Base-by-base conservation (phyloP, 2,329 filamentous ascomycete species). In the Ophiocordyceps camponoti-floridani region DNA sequence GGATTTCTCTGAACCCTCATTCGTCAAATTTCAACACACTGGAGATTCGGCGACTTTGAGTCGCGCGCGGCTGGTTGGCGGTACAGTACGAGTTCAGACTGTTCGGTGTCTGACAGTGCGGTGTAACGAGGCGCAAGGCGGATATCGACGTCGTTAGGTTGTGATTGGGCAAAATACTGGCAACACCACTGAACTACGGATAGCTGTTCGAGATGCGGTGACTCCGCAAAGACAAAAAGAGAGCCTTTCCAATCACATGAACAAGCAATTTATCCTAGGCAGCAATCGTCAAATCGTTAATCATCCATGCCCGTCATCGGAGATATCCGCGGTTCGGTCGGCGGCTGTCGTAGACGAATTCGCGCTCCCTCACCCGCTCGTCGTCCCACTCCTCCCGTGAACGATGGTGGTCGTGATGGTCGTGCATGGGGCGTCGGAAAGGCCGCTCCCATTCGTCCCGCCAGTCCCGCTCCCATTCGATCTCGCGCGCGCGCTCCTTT, bases 321-420 rank as follows among this genome's bases (percentile, higher is more conserved):
- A 41, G 33, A n/a, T 44, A 46, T n/a, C 45, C 45, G n/a, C 56
- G 51, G n/a, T 51, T 51, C 18, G 56, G 55, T 19, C 46, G 47
- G 23, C 56, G 57, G 45, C 59, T 65, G 44, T 85, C 80, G 52
- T 77, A 80, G 43, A 79, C 61, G 45, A 84, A 67, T 55, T 85
- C 82, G 30, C 76, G 72, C 63, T 85, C 81, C 48, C 76, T 73
- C 51, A 80, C 68, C 19, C 72, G 66, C 52, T 82, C 77, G 45
- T 83, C 78, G 38, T 79, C 77, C 50, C 68, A 69, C 43, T 52
- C 54, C 53, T 61, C 53, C 47, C 56, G 48, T 7, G 45, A 43
- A 14, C 53, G 47, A 40, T 51, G 51, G 45, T 53, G 55, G 47
- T 56, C 50, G 31, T 48, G 52, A 31, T 54, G 51, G 19, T 54